phyloP scores from a whole-genome alignment of 192 early-diverging fungal genomes.

The Coemansia sp. region DNA sequence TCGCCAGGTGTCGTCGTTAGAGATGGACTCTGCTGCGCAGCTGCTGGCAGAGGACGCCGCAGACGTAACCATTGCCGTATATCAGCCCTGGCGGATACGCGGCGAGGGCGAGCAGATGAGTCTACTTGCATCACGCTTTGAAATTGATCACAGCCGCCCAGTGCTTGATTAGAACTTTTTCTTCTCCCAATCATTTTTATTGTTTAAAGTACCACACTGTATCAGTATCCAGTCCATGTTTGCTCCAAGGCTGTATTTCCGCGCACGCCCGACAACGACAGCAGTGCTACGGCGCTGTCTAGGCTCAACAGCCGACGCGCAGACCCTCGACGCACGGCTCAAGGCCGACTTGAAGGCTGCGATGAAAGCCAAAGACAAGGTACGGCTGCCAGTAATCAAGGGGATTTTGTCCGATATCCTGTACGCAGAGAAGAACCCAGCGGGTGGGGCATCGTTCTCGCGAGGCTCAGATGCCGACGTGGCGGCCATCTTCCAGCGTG shows the following conservation, averaged over 20 bases:
- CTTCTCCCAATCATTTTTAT: background rate
- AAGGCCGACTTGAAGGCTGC: conserved; percentile 77
- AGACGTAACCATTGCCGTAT: conserved; percentile 15
- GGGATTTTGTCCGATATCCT: conserved; percentile 75
- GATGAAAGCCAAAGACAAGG: conserved; percentile 75
- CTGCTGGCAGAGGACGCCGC: background rate
- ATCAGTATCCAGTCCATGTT: background rate
- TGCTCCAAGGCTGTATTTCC: background rate
- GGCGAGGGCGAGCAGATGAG: conserved; percentile 17
- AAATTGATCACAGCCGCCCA: background rate
- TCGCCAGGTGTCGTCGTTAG: conserved; percentile 5
- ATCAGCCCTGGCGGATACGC: conserved; percentile 31
- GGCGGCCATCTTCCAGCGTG: conserved; percentile 67
- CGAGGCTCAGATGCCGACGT: conserved; percentile 60
- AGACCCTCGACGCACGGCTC: conserved; percentile 45
- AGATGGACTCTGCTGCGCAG: background rate
- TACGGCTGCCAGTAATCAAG: conserved; percentile 61
- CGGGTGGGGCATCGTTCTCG: conserved; percentile 23
- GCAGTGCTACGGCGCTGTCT: conserved; percentile 3
- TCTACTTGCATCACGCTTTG: conserved; percentile 33
- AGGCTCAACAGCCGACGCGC: conserved; percentile 9
- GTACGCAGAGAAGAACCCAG: conserved; percentile 68
- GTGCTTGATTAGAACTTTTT: background rate
- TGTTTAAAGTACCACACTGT: background rate
- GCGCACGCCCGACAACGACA: background rate